Conservation (phyloP, 805 yeast species). For the Kuraishia cidri region DNA sequence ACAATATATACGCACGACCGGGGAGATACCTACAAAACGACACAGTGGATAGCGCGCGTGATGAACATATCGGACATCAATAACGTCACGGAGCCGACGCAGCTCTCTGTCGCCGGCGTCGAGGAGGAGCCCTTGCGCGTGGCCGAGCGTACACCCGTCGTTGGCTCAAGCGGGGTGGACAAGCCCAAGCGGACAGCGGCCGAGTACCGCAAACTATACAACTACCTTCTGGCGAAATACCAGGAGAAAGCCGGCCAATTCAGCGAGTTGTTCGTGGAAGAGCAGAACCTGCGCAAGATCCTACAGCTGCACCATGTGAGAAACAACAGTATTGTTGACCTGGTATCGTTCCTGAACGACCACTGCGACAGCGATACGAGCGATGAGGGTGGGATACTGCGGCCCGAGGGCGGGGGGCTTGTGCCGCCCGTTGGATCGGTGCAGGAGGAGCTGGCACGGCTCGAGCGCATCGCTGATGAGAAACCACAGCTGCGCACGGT, state of each 20-base stretch:
- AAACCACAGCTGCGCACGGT: not conserved
- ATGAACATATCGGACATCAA: no score
- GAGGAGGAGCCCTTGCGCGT: no score
- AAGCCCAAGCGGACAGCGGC: constrained; percentile 1
- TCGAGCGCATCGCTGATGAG: not conserved
- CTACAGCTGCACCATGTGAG: not conserved
- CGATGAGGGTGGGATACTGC: not conserved
- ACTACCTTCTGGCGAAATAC: constrained; percentile 2
- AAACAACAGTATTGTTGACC: constrained; percentile 2
- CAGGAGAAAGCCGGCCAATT: not conserved
- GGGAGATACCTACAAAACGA: no score
- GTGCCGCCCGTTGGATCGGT: not conserved
- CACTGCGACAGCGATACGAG: not conserved
- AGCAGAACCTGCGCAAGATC: not conserved
- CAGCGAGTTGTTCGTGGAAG: not conserved
- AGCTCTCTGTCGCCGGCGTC: no score
- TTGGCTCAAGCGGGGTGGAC: no score
- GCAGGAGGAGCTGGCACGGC: no score
- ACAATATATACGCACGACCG: no score
- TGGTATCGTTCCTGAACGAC: not conserved
- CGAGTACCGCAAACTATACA: constrained; percentile 3
- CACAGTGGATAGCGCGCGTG: no score
- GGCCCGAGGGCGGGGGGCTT: no score
- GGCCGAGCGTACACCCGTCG: no score
- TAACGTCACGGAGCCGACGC: no score